Base-by-base conservation (phyloP, 768 basidiomycete genomes). In the Hemileccinum impolitum region DNA sequence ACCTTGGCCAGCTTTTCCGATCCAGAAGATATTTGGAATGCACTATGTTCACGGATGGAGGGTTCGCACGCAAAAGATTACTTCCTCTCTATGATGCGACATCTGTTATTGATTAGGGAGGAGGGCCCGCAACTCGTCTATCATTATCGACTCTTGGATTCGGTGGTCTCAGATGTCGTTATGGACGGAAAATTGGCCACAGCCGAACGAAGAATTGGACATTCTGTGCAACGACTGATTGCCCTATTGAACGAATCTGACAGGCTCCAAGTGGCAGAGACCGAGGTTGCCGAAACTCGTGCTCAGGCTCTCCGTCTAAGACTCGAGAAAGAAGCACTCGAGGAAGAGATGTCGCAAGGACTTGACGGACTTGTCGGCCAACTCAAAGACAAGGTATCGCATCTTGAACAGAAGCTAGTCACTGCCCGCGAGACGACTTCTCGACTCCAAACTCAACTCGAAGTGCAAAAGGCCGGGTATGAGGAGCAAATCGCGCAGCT, bases 21-120 rank as follows among this genome's bases (percentile, higher is more conserved):
- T 51, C 87, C 91, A 15, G 80, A 86, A 59, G 94, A 97, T 62
- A 85, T 97, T 28, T 95, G 88, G 72, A 81, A 85, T 45, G 87
- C 89, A 3, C 76, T 99, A 40, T 78, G 79, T 53, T 70, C 80
- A n/a, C 85, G 80, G 64, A 84, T 86, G n/a, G 76, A 83, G 51
- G 85, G 86, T 37, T 83, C 87, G 13, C 82, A 81, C 50, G 93
- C 94, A 6, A 75, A 78, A 56, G 84, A 89, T 54, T 85, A 94
- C 64, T 88, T 99, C 65, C 72, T 94, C 36, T 90, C 91, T n/a
- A 87, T 93, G 68, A 81, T 98, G 79, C 92, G 93, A 62, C 94
- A 97, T 68, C 67, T 99, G 48, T 75, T 97, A 17, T 80, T 98
- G 56, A 89, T 98, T 56, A 81, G 87, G 46, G 89, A 91, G 58